Base-by-base conservation (phyloP, 164 flowering plant species). In the Nymphaea colorata region DNA sequence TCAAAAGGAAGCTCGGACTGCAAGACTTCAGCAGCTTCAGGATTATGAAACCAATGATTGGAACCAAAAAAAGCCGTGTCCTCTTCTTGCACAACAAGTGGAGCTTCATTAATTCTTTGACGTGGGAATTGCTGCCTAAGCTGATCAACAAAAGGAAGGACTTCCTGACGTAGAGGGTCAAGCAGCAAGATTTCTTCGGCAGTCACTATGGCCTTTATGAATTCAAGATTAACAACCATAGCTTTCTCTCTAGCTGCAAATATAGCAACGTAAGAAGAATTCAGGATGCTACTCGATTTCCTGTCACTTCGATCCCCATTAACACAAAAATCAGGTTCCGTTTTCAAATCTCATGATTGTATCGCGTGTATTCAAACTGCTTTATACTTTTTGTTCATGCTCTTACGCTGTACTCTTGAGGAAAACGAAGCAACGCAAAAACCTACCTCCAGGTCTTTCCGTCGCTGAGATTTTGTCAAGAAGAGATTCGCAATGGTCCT, bases 161-260 rank as follows among this genome's bases (percentile, higher is more conserved):
- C 98, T 78, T 91, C 93, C 60, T 80, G 96, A 14, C 81, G 78
- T 2, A 88, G 74, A 76, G 99, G 99, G 77, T 91, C 96, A 67
- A 95, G 85, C 72, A 94, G 70, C 70, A 94, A 70, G 64, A 94
- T 85, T 79, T 91, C 99, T 78, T 94, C 97, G 57, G 98, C 97
- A 17, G 99, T 91, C 66, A 95, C 88, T 70, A 95, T 87, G 41
- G 98, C 96, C 81, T 87, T 88, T 77, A 90, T 83, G 73, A 88
- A 88, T 81, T 90, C 98, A 68, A 92, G 77, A 78, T 95, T 95
- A 61, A 91, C 94, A 76, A 91, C 90, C 94, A 95, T 90, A 65
- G 96, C 98, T 78, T 83, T 94, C 73, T 92, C 97, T 78, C 97
- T 80, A 43, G 96, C 98, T 95, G 85, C 76, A 79, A 68, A 51